Conservation (phyloP, 495 filamentous ascomycete species). For the Penicillium silybi region DNA sequence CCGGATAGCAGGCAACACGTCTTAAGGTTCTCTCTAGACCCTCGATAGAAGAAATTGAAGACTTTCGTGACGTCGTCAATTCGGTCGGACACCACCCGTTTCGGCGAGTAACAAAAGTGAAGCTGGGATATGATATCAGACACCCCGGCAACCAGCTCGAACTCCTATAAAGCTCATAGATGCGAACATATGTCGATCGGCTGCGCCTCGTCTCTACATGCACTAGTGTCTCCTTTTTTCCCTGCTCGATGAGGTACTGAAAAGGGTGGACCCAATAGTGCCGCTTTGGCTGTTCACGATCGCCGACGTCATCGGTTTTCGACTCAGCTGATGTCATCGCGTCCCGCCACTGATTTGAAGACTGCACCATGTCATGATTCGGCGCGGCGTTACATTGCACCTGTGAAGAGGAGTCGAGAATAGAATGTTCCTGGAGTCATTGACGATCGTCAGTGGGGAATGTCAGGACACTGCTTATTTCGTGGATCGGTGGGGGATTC, state of each 20-base stretch:
- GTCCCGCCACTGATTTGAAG: not conserved
- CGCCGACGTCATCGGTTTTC: conserved; percentile 24
- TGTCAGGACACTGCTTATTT: conserved; percentile 20
- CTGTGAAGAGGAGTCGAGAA: not conserved
- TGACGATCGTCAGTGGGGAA: conserved; percentile 14
- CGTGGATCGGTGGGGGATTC: conserved; percentile 13
- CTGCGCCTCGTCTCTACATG: not conserved
- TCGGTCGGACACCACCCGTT: conserved; percentile 15
- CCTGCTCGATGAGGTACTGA: not conserved
- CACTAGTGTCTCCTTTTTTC: not conserved
- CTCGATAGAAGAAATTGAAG: not conserved
- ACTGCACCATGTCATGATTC: conserved; percentile 15
- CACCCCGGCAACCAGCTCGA: not conserved
- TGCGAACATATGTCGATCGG: conserved; percentile 11
- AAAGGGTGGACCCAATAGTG: conserved; percentile 8
- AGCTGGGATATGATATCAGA: not conserved
- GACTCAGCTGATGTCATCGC: conserved; percentile 21
- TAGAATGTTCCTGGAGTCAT: not conserved
- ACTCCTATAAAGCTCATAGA: not conserved
- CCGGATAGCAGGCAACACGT: conserved; percentile 6
- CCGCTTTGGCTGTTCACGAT: conserved; percentile 13
- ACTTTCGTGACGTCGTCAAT: conserved; percentile 39
- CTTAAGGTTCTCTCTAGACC: too few relatives aligned
- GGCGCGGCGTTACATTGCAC: conserved; percentile 11
- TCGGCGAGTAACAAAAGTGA: conserved; percentile 9